These are phyloP conservation scores for Phytopythium cucurbitacearum DNA, from an alignment of 352 stramenopile genomes.

Conservation along the genomic window DNA sequence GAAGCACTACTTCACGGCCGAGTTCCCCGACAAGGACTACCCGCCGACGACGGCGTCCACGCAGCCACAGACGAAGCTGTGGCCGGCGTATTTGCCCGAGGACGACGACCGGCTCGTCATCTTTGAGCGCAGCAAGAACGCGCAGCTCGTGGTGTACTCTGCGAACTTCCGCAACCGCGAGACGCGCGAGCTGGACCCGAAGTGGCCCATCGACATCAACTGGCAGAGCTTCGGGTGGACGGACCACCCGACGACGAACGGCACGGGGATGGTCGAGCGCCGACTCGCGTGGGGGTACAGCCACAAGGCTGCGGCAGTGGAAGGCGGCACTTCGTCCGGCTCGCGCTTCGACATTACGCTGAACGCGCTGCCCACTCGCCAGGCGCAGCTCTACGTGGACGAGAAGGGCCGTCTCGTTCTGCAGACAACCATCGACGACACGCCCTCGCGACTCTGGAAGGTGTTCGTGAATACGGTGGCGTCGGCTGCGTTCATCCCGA, in stretches of 20 bases:
- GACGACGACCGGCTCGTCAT: conserved; percentile 60
- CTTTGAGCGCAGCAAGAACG: conserved; percentile 81
- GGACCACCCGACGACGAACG: conserved; percentile 52
- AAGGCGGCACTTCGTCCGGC: conserved; percentile 18
- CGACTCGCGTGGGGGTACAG: conserved; percentile 66
- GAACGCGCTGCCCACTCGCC: conserved; percentile 57
- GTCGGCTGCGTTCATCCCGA: conserved; percentile 57
- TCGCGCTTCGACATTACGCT: conserved; percentile 56
- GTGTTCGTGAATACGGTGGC: conserved; percentile 65
- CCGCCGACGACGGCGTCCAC: conserved; percentile 46
- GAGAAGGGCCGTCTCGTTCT: conserved; percentile 47
- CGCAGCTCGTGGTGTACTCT: conserved; percentile 72
- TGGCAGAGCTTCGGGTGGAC: conserved; percentile 84
- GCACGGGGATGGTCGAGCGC: conserved; percentile 62
- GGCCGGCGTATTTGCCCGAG: conserved; percentile 59
- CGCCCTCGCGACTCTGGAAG: conserved; percentile 57
- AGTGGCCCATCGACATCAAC: conserved; percentile 74
- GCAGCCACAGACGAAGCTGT: conserved; percentile 59
- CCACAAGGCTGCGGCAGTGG: conserved; percentile 32
- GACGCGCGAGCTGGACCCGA: conserved; percentile 42
- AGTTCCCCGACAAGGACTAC: conserved; percentile 75
- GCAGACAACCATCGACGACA: conserved; percentile 45
- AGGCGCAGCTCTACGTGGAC: conserved; percentile 54
- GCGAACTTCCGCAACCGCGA: conserved; percentile 58
- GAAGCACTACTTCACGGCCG: conserved; percentile 57